Conservation (phyloP, 2,329 filamentous ascomycete genomes). For the Fusarium verrucosum region DNA sequence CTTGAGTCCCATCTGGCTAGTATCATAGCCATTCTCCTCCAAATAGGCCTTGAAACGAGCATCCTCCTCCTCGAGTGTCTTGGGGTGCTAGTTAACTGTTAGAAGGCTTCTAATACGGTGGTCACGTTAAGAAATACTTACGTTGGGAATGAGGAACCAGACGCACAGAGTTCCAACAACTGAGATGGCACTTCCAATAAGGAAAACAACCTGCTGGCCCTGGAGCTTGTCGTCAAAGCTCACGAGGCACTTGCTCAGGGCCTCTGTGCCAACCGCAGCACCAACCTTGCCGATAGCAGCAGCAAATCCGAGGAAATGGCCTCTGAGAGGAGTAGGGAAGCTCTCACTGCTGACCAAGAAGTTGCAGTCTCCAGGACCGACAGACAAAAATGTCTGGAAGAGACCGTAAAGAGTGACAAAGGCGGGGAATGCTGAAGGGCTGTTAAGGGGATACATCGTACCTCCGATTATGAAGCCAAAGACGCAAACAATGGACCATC, state of each 20-base stretch:
- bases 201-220: not conserved
- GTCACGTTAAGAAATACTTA: not conserved
- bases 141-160: not conserved
- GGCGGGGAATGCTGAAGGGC: not conserved
- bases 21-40: not conserved
- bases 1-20: not conserved
- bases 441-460: not conserved
- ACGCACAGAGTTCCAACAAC: not conserved
- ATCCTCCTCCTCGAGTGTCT: not conserved
- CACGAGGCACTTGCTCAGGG: not conserved
- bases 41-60: not conserved
- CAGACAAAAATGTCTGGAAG: not conserved
- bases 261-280: not conserved
- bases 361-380: not conserved
- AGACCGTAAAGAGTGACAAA: not conserved
- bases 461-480: not conserved
- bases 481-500: not conserved
- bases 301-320: not conserved
- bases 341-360: not conserved
- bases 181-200: not conserved
- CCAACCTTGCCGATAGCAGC: not conserved
- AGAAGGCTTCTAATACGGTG: fast-evolving
- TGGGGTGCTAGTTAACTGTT: not conserved
- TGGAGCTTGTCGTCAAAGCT: not conserved
- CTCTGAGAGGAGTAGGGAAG: not conserved